These are phyloP conservation scores for Escovopsis sp. DNA, from an alignment of 2,329 filamentous ascomycete species.

Conservation along the genomic window DNA sequence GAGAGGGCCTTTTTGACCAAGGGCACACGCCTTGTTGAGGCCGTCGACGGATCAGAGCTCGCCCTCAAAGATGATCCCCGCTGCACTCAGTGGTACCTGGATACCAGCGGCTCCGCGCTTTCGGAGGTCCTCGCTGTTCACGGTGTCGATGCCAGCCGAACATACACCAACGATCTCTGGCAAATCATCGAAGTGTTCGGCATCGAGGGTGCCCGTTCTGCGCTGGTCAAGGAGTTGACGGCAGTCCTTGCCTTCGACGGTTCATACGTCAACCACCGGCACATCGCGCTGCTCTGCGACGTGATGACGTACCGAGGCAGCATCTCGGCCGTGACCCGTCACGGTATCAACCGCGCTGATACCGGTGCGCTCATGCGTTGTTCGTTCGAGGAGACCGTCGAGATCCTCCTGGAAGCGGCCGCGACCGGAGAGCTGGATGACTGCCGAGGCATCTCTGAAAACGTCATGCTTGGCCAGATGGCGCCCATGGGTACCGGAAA, in stretches of 20 bases:
- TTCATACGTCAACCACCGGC: slow-evolving; percentile 98
- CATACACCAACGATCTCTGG: slow-evolving; percentile 90
- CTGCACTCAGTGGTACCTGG: slow-evolving; percentile 89
- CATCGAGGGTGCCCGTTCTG: slow-evolving; percentile 83
- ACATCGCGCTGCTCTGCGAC: slow-evolving; percentile 87
- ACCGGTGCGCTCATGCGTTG: slow-evolving; percentile 98
- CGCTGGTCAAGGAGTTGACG: slow-evolving; percentile 76
- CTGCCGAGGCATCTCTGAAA: slow-evolving; percentile 95
- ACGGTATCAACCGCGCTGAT: slow-evolving; percentile 96
- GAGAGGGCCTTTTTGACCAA: slow-evolving; percentile 88
- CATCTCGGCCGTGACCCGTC: slow-evolving; percentile 91
- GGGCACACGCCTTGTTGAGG: slow-evolving; percentile 52
- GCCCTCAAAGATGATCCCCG: slow-evolving; percentile 57
- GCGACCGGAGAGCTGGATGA: slow-evolving; percentile 92
- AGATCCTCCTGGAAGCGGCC: slow-evolving; percentile 92
- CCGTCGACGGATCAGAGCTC: slow-evolving; percentile 56
- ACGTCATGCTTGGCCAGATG: slow-evolving; percentile 95
- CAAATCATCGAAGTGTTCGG: slow-evolving; percentile 91
- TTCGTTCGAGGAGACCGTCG: slow-evolving; percentile 98
- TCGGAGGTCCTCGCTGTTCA: slow-evolving; percentile 72
- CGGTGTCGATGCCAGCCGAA: slow-evolving; percentile 73
- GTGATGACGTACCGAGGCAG: slow-evolving; percentile 94
- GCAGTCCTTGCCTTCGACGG: slow-evolving; percentile 94
- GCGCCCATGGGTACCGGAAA: slow-evolving; percentile 95
- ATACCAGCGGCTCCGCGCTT: slow-evolving; percentile 82